Percentiles rank a stretch among this genome's conserved stretches.
Evolutionary conservation across 345 rosid species (phyloP).

Genomic region (Syzygium jambos): DNA sequence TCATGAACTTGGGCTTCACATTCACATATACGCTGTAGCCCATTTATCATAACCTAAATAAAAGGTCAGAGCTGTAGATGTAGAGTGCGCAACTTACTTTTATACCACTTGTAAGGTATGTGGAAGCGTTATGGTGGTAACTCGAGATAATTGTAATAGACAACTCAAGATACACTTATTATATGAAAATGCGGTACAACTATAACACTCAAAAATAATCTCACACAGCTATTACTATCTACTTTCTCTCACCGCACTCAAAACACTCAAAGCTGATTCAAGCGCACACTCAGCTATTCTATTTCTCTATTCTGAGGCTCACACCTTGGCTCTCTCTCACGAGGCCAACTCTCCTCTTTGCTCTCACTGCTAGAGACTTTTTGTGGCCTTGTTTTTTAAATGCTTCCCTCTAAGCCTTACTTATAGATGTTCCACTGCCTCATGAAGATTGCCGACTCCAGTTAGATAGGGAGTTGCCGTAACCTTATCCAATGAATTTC

Average conservation of each 20-base stretch:
- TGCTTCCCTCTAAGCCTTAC: no score
- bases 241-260: background rate
- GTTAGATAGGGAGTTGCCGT: no score
- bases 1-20: constrained; percentile 67
- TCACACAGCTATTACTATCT: background rate
- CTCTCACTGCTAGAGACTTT: background rate
- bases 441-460: no score
- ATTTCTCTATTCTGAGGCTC: background rate
- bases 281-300: background rate
- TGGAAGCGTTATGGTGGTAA: background rate
- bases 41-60: constrained; percentile 75
- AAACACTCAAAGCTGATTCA: background rate
- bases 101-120: no score
- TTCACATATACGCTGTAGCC: constrained; percentile 62
- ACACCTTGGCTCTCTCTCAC: background rate
- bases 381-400: background rate
- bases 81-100: background rate
- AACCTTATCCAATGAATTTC: no score
- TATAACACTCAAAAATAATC: background rate
- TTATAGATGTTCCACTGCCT: no score
- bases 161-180: no score
- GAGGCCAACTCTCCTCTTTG: background rate
- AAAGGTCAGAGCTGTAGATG: background rate
- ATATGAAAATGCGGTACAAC: no score
- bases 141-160: no score